Evolutionary conservation across 225 moss, liverwort and hornwort species (phyloP), one percentile per base, ranked within the genome.

Genomic region (Sphagnum contortum): DNA sequence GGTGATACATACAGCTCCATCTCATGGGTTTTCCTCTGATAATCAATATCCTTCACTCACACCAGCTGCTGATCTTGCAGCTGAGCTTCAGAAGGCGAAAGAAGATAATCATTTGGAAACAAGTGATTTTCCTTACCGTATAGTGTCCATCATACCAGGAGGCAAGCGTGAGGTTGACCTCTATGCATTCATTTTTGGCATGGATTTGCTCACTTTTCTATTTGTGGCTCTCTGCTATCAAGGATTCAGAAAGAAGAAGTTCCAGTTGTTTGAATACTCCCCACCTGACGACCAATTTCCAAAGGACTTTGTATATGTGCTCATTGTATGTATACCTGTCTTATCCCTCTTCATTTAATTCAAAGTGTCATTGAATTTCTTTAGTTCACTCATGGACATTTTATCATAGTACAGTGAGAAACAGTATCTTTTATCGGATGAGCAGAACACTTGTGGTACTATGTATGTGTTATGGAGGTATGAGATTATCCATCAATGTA

Each of bases 101-200:
- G 88, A 92, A 48, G 84, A 88, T 48, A 87, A 84, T 58, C 72
- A 78, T 50, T 73, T 79, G n/a, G 91, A 95, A 77, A 84, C 71
- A 64, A 88, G 80, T 61, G 81, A 71, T 10, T 96, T 96, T 67
- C 89, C 90, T 46, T 92, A 90, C 71, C 82, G 81, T 45, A 92
- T 96, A 52, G 57, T 96, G 67, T 92, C 95, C 60, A 84, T 96
- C 45, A 90, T 90, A 66, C 86, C 95, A 70, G 95, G 95, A 60
- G 95, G 95, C 65, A 96, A 96, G 65, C 89, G 90, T 55, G 95
- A 96, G 76, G 84, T 96, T 69, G 95, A 96, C 72, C 77, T 92
- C 75, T 96, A 96, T 76, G 95, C 95, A 47, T 84, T 81, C 64
- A 96, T 96, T 60, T 96, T 96, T 71, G 95, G 95, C 55, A 82